Percentiles rank a stretch among this genome's conserved stretches.
Evolutionary conservation across 805 yeast genomes (phyloP).

Genomic region (Zygosaccharomyces gambellarensis): DNA sequence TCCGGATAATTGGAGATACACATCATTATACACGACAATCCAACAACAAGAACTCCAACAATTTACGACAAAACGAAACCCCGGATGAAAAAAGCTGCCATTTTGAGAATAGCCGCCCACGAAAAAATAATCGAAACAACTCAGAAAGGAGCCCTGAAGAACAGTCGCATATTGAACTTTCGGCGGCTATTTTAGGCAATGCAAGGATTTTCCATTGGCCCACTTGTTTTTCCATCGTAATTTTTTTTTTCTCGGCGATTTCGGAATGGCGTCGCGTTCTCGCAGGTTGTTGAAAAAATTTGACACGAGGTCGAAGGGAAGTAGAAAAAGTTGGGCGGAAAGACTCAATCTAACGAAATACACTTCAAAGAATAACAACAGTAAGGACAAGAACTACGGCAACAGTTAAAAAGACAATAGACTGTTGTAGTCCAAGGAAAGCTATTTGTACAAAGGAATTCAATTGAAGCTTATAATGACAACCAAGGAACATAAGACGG

Average conservation of each 20-base stretch:
- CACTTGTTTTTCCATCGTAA: neutral
- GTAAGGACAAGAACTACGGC: no score
- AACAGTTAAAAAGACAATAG: neutral
- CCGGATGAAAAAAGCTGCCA: no score
- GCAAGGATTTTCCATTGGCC: neutral
- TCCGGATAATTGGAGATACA: neutral
- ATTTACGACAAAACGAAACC: neutral
- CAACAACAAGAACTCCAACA: neutral
- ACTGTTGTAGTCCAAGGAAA: neutral
- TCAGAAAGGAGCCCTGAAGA: no score
- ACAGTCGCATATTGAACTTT: neutral
- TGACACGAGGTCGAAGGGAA: constrained; percentile 2
- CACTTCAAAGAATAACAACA: neutral
- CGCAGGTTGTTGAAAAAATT: neutral
- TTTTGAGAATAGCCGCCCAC: neutral
- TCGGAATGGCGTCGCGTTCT: constrained; percentile 2
- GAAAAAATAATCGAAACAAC: no score
- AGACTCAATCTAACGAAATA: neutral
- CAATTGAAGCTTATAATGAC: constrained; percentile 12
- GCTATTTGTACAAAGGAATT: neutral
- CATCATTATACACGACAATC: neutral
- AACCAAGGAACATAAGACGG: constrained; percentile 33
- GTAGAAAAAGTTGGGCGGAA: constrained; percentile 3
- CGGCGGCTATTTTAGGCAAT: neutral
- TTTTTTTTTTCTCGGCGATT: neutral